Evolutionary conservation across 768 basidiomycete genomes (phyloP).

Genomic region (Trametes elegans): DNA sequence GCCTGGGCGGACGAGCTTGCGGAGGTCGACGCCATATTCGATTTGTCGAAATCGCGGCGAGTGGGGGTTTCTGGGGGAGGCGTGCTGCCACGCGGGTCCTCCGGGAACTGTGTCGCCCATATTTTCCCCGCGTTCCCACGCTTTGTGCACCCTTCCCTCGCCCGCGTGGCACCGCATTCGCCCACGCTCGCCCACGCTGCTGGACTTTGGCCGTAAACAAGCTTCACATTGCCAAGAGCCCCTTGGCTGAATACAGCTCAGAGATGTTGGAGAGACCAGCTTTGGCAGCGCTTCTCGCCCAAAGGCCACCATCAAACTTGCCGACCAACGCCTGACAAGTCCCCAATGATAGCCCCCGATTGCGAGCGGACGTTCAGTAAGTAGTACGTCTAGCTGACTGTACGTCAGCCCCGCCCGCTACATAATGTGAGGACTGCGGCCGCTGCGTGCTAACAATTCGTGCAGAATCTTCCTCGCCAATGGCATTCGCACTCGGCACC

Average conservation of each 20-base stretch:
- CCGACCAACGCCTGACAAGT: too few relatives aligned
- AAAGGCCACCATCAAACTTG: too few relatives aligned
- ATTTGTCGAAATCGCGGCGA: slow-evolving; percentile 22
- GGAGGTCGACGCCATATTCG: slow-evolving; percentile 20
- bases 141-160: neutral
- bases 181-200: neutral
- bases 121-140: slow-evolving; percentile 12
- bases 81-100: slow-evolving; percentile 21
- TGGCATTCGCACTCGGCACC: neutral
- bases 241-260: too few relatives aligned
- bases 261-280: too few relatives aligned
- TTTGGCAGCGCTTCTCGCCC: too few relatives aligned
- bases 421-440: too few relatives aligned
- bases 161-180: neutral
- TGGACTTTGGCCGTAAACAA: neutral
- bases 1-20: slow-evolving; percentile 32
- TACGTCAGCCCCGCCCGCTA: too few relatives aligned
- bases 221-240: neutral
- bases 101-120: slow-evolving; percentile 28
- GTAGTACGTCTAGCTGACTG: too few relatives aligned
- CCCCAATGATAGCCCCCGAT: too few relatives aligned
- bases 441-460: too few relatives aligned
- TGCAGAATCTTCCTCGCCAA: neutral
- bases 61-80: slow-evolving; percentile 28
- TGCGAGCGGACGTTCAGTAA: too few relatives aligned